A percentile compares a stretch with the other conserved stretches of the same genome.
phyloP scores from a whole-genome alignment of 306 rosid species.

The Canavalia ensiformis region DNA sequence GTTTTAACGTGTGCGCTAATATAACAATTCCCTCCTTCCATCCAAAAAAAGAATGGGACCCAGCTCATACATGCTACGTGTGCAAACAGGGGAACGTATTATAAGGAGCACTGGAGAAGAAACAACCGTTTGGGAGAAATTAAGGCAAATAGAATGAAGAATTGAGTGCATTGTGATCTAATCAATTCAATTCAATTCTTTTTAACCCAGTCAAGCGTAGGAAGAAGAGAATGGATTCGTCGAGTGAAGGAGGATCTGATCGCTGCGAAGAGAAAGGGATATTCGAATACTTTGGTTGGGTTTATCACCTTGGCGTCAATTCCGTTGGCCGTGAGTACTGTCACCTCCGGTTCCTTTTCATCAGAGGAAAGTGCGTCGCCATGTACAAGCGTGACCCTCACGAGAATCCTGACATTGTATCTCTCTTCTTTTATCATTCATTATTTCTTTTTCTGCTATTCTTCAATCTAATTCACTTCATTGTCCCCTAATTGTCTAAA shows the following conservation, averaged over 20 bases:
- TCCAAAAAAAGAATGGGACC: not conserved
- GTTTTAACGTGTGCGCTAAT: too few species aligned
- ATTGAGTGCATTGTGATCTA: not conserved
- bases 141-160: not conserved
- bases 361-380: constrained; percentile 74
- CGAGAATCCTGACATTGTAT: constrained; percentile 80
- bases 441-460: not conserved
- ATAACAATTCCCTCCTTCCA: too few species aligned
- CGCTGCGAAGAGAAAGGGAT: constrained; percentile 56
- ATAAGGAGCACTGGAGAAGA: not conserved
- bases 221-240: constrained; percentile 13
- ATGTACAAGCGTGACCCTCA: constrained; percentile 95
- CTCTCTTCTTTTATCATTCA: not conserved
- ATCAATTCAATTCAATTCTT: not conserved
- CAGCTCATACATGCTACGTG: constrained; percentile 10
- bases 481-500: too few species aligned
- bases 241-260: constrained; percentile 35
- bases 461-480: too few species aligned
- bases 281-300: constrained; percentile 86
- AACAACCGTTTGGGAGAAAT: constrained; percentile 32
- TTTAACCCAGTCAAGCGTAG: not conserved
- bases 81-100: constrained; percentile 32
- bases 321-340: constrained; percentile 87
- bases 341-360: constrained; percentile 76
- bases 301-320: constrained; percentile 83